phyloP scores from a whole-genome alignment of 2,329 filamentous ascomycete genomes.

The Fusarium stilboides region DNA sequence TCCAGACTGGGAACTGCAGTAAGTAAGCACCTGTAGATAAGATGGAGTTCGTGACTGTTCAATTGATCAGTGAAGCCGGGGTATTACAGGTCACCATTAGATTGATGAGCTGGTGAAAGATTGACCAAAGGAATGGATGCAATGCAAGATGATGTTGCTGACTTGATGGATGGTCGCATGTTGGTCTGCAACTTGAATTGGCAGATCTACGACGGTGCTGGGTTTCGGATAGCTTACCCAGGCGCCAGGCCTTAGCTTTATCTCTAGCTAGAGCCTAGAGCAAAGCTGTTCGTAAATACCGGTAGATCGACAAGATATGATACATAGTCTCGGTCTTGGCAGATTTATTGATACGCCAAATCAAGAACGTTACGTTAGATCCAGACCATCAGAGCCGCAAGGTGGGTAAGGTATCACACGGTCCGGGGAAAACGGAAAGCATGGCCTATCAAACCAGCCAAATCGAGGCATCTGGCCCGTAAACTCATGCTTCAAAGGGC shows the following conservation, averaged over 20 bases:
- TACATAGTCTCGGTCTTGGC: too few species aligned
- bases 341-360: not conserved
- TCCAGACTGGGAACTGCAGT: too few species aligned
- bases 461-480: too few species aligned
- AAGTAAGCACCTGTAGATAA: not conserved
- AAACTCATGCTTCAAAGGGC: too few species aligned
- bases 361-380: not conserved
- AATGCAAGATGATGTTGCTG: not conserved
- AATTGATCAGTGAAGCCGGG: not conserved
- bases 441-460: too few species aligned
- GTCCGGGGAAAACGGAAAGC: too few species aligned
- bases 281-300: not conserved
- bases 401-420: not conserved
- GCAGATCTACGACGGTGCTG: conserved; percentile 28
- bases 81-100: too few species aligned
- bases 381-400: not conserved
- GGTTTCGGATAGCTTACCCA: conserved; percentile 11
- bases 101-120: not conserved
- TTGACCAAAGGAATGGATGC: not conserved
- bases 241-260: conserved; percentile 10
- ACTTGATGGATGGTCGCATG: not conserved
- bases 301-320: conserved; percentile 6
- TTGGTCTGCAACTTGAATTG: conserved; percentile 13
- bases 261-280: conserved; percentile 7
- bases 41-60: not conserved